phyloP scores from a whole-genome alignment of 140 eudicot species.

The Oenanthe javanica region DNA sequence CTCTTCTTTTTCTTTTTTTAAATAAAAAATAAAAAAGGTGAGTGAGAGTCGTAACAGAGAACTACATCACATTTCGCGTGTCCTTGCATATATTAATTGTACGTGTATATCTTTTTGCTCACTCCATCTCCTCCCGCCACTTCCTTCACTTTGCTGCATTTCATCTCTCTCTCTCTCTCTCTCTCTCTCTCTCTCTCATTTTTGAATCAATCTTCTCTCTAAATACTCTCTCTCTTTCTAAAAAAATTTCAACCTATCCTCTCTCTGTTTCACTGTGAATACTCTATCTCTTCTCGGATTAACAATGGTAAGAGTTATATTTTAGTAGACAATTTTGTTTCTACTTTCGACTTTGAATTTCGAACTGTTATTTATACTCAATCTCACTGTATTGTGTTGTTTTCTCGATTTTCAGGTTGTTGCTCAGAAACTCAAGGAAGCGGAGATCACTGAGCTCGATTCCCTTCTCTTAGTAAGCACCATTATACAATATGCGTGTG shows the following conservation, averaged over 20 bases:
- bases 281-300: background rate
- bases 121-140: conserved; percentile 29
- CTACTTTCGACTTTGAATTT: conserved; percentile 1
- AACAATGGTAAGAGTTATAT: conserved; percentile 31
- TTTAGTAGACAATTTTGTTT: background rate
- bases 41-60: background rate
- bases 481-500: background rate
- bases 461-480: conserved; percentile 80
- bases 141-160: background rate
- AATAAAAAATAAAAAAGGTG: background rate
- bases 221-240: background rate
- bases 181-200: conserved; percentile 8
- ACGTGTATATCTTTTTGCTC: background rate
- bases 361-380: background rate
- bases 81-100: conserved; percentile 17
- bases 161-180: background rate
- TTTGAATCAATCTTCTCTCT: background rate
- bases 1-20: no score
- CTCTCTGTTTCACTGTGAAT: conserved; percentile 3
- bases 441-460: conserved; percentile 94
- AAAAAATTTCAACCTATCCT: background rate
- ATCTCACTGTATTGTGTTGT: background rate
- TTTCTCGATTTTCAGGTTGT: conserved; percentile 53
- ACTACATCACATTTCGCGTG: background rate
- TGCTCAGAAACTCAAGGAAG: conserved; percentile 86